Conservation (phyloP, 2,329 filamentous ascomycete species). For the Penicillium oxalicum region DNA sequence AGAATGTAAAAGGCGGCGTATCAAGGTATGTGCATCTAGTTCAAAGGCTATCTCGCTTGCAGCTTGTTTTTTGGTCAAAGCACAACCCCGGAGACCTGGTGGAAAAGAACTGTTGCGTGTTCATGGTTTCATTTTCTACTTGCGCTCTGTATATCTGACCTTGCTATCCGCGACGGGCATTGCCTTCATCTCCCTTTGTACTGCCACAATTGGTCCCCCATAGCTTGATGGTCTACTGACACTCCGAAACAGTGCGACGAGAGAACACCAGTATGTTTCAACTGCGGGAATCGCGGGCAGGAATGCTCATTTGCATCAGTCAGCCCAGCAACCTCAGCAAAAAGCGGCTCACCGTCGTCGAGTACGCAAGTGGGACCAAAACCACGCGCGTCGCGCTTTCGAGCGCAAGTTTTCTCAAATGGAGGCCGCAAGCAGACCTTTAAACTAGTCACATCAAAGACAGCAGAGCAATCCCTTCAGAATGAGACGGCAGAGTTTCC, state of each 20-base stretch:
- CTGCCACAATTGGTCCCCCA: no score
- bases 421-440: slow-evolving; percentile 9
- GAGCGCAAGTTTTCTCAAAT: slow-evolving; percentile 11
- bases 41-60: background rate
- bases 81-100: no score
- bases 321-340: background rate
- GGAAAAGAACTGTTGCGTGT: no score
- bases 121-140: background rate
- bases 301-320: slow-evolving; percentile 21
- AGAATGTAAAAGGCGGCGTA: slow-evolving; percentile 30
- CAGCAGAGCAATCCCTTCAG: background rate
- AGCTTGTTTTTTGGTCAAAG: background rate
- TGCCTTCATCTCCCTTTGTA: no score
- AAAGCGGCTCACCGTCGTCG: slow-evolving; percentile 4
- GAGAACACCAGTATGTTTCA: slow-evolving; percentile 26
- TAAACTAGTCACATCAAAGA: slow-evolving; percentile 1
- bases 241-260: slow-evolving; percentile 29
- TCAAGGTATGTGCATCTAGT: slow-evolving; percentile 26
- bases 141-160: background rate
- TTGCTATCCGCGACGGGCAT: no score
- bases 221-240: background rate
- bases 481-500: slow-evolving; percentile 10
- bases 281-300: slow-evolving; percentile 25
- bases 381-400: slow-evolving; percentile 14
- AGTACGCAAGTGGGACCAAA: background rate